A percentile compares a stretch with the other conserved stretches of the same genome.
These are phyloP conservation scores for Chlorella sp. DNA, from an alignment of 139 green algal genomes.

Conservation along the genomic window DNA sequence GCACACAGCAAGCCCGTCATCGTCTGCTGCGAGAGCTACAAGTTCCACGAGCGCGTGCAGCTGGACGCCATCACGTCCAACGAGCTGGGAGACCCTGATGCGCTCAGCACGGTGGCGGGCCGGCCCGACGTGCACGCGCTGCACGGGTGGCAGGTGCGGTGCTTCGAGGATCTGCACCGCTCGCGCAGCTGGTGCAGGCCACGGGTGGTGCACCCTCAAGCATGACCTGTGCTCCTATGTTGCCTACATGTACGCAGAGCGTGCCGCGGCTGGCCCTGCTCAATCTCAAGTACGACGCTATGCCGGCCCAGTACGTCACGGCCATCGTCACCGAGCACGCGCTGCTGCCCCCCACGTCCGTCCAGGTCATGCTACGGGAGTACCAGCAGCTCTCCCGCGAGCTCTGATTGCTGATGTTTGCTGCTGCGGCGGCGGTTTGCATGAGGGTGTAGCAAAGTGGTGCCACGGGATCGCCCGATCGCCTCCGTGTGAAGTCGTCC, in stretches of 20 bases:
- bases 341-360: constrained; percentile 80
- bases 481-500: too few relatives aligned
- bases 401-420: too few relatives aligned
- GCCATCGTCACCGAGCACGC: constrained; percentile 93
- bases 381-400: constrained; percentile 39
- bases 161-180: too few relatives aligned
- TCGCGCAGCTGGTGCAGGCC: too few relatives aligned
- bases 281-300: constrained; percentile 94
- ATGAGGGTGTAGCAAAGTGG: too few relatives aligned
- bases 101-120: constrained; percentile 38
- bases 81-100: constrained; percentile 83
- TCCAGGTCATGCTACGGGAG: constrained; percentile 89
- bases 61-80: constrained; percentile 93
- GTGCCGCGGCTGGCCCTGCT: constrained; percentile 59
- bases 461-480: too few relatives aligned
- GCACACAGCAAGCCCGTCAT: constrained; percentile 79
- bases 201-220: too few relatives aligned
- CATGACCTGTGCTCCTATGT: too few relatives aligned
- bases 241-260: constrained; percentile 11
- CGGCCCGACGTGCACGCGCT: constrained; percentile 26
- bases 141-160: constrained; percentile 14
- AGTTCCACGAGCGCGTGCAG: constrained; percentile 91
- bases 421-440: too few relatives aligned
- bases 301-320: constrained; percentile 86
- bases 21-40: constrained; percentile 92